Conservation (phyloP, 2,329 filamentous ascomycete species). For the Acrodontium crateriforme region DNA sequence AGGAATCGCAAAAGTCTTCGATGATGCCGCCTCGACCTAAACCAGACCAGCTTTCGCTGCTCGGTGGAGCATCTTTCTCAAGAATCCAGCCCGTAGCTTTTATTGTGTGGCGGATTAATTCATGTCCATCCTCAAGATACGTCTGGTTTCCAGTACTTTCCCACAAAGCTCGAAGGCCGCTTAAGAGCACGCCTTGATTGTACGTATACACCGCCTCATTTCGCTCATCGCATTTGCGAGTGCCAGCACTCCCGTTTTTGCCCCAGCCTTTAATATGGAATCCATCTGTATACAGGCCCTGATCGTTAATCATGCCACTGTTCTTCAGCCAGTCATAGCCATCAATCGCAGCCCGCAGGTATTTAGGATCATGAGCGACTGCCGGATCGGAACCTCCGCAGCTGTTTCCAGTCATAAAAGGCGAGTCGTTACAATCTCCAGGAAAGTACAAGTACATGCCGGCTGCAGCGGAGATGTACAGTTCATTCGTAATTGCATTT, state of each 20-base stretch:
- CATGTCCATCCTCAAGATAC: constrained; percentile 68
- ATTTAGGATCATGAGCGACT: constrained; percentile 46
- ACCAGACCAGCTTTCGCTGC: constrained; percentile 46
- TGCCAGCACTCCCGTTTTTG: constrained; percentile 43
- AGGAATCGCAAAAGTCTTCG: constrained; percentile 68
- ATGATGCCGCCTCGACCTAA: constrained; percentile 66
- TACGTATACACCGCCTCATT: constrained; percentile 90
- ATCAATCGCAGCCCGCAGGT: constrained; percentile 59
- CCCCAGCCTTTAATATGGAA: constrained; percentile 65
- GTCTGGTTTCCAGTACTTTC: constrained; percentile 55
- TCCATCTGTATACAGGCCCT: constrained; percentile 70
- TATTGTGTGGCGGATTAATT: constrained; percentile 61
- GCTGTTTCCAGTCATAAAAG: constrained; percentile 37
- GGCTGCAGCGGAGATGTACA: constrained; percentile 73
- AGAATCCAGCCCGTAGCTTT: constrained; percentile 60
- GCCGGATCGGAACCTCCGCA: constrained; percentile 13
- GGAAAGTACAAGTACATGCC: constrained; percentile 85
- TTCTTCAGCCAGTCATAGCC: constrained; percentile 66
- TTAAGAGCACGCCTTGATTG: constrained; percentile 84
- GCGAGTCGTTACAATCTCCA: constrained; percentile 59
- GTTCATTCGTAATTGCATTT: constrained; percentile 89
- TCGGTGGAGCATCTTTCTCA: constrained; percentile 23
- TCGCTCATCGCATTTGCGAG: constrained; percentile 61
- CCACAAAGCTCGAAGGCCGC: constrained; percentile 68
- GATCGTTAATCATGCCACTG: constrained; percentile 63